These are phyloP conservation scores for Hypoxylon sp. DNA, from an alignment of 2,329 filamentous ascomycete species.

Conservation along the genomic window DNA sequence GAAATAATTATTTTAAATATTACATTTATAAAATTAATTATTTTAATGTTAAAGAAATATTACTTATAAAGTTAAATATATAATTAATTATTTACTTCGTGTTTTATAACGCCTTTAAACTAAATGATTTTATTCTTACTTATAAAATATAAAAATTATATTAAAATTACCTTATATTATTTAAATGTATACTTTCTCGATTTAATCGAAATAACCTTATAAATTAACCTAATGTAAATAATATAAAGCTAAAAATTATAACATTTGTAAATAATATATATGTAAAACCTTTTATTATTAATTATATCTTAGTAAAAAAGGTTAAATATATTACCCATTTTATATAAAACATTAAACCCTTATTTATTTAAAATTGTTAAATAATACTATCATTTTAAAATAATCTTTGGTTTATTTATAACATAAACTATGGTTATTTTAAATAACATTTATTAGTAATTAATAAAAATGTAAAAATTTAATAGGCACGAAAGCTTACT, in stretches of 20 bases:
- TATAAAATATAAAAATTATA: background rate
- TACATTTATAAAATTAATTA: background rate
- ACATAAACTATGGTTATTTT: background rate
- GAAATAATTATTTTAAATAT: background rate
- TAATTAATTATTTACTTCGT: background rate
- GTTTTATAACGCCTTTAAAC: background rate
- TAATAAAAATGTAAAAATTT: background rate
- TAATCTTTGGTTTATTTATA: background rate
- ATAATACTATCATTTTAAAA: background rate
- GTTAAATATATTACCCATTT: background rate
- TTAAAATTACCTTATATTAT: background rate
- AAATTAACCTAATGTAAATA: background rate
- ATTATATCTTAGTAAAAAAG: background rate
- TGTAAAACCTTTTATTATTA: conserved; percentile 1
- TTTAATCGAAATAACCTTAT: conserved; percentile 4
- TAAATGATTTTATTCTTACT: background rate
- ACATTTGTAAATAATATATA: background rate
- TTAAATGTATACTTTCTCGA: background rate
- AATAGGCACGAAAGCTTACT: background rate
- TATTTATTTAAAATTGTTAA: background rate
- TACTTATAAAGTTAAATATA: conserved; percentile 1
- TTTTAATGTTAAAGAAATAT: background rate
- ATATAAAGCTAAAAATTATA: conserved; percentile 1
- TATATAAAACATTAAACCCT: background rate
- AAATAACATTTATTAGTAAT: background rate